These are phyloP conservation scores for Litchi chinensis DNA, from an alignment of 345 rosid genomes.

Conservation along the genomic window DNA sequence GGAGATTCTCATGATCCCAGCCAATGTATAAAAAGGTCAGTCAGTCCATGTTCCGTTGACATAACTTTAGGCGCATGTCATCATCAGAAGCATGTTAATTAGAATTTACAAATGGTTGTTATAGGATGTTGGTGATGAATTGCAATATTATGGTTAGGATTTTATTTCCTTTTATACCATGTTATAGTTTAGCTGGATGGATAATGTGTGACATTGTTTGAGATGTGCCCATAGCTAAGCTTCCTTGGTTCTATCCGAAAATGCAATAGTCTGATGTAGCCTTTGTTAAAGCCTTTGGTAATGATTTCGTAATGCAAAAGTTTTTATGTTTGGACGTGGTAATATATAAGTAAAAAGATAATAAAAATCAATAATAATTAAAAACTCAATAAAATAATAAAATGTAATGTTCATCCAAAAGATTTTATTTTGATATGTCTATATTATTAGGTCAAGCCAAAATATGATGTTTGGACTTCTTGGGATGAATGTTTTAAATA, in stretches of 20 bases:
- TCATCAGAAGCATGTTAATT: conserved; percentile 15
- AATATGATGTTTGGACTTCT: too few species aligned
- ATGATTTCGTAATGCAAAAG: too few species aligned
- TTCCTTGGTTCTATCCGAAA: neutral
- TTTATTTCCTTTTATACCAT: neutral
- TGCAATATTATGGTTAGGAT: conserved; percentile 26
- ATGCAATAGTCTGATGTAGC: neutral
- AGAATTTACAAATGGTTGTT: conserved; percentile 5
- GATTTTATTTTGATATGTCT: too few species aligned
- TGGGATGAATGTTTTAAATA: too few species aligned
- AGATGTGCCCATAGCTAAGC: neutral
- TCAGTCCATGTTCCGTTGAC: conserved; percentile 26
- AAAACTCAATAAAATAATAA: too few species aligned
- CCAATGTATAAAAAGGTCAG: conserved; percentile 48
- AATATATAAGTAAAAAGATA: too few species aligned
- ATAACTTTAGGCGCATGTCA: conserved; percentile 30
- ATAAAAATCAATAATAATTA: too few species aligned
- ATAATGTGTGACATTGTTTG: neutral
- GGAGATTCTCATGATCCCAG: conserved; percentile 44
- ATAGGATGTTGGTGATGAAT: conserved; percentile 13
- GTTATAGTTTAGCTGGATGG: neutral
- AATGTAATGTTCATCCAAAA: too few species aligned
- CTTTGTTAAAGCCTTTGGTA: neutral
- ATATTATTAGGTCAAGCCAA: too few species aligned
- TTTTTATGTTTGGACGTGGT: too few species aligned